Evolutionary conservation across 768 basidiomycete species (phyloP).

Genomic region (Nevesoporus exiguus): DNA sequence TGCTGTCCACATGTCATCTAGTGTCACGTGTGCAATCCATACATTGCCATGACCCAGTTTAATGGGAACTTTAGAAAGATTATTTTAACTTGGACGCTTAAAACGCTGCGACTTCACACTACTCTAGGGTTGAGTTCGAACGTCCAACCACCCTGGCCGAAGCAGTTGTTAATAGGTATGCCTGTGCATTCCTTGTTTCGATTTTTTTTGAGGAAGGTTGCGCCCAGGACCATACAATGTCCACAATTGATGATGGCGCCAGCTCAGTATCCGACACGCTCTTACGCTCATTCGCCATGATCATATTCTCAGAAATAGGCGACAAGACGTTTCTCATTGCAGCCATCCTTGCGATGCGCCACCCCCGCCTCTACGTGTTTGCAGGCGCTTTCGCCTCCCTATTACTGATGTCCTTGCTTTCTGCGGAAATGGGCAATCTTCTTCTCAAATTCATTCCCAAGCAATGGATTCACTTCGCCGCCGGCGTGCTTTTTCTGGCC

Average conservation of each 20-base stretch:
- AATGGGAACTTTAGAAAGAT: not conserved
- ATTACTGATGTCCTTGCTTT: constrained; percentile 89
- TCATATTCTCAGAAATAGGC: constrained; percentile 89
- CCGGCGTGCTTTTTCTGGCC: constrained; percentile 80
- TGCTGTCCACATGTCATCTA: not conserved
- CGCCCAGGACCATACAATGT: constrained; percentile 16
- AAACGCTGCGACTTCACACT: not conserved
- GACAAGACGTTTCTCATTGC: constrained; percentile 93
- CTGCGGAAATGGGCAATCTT: constrained; percentile 89
- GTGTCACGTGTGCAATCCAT: not conserved
- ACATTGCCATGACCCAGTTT: not conserved
- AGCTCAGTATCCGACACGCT: constrained; percentile 45
- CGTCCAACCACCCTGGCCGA: not conserved
- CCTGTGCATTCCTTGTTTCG: not conserved
- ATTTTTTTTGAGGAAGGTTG: not conserved
- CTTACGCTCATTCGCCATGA: constrained; percentile 81
- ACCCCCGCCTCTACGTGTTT: constrained; percentile 84
- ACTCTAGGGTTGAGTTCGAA: not conserved
- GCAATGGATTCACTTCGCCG: constrained; percentile 64
- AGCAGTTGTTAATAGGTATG: constrained; percentile 2
- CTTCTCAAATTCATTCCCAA: constrained; percentile 79
- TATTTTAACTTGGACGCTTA: not conserved
- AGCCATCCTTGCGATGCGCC: constrained; percentile 90
- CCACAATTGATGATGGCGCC: constrained; percentile 12
- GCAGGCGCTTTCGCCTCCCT: constrained; percentile 85